These are phyloP conservation scores for Casuarina cunninghamiana DNA, from an alignment of 306 rosid species.

Conservation along the genomic window DNA sequence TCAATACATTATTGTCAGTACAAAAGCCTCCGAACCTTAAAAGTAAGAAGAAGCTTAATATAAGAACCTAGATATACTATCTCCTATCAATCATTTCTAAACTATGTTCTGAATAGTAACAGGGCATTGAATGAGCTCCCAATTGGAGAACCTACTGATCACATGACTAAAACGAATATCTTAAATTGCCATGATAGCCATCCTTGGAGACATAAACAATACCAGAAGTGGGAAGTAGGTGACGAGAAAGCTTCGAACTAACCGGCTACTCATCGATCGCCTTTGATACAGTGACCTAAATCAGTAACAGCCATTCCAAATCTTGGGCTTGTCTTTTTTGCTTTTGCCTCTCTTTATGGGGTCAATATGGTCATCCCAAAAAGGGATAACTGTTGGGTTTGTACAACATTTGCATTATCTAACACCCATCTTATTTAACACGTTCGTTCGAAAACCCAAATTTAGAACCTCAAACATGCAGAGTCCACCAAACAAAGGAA, in stretches of 20 bases:
- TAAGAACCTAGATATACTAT: too few species aligned
- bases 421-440: not conserved
- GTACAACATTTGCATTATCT: not conserved
- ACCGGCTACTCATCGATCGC: not conserved
- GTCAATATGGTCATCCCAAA: not conserved
- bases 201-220: not conserved
- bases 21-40: too few species aligned
- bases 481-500: not conserved
- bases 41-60: too few species aligned
- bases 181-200: not conserved
- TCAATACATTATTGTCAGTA: too few species aligned
- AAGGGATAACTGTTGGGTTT: not conserved
- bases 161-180: not conserved
- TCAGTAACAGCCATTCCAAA: not conserved
- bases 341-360: not conserved
- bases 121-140: not conserved
- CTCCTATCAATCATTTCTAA: not conserved
- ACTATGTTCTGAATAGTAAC: not conserved
- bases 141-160: not conserved
- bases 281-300: not conserved
- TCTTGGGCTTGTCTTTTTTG: not conserved
- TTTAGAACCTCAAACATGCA: not conserved
- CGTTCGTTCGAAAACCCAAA: not conserved
- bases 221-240: not conserved
- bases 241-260: not conserved